Conservation (phyloP, 768 basidiomycete genomes). For the Boletus vermiculosoides region DNA sequence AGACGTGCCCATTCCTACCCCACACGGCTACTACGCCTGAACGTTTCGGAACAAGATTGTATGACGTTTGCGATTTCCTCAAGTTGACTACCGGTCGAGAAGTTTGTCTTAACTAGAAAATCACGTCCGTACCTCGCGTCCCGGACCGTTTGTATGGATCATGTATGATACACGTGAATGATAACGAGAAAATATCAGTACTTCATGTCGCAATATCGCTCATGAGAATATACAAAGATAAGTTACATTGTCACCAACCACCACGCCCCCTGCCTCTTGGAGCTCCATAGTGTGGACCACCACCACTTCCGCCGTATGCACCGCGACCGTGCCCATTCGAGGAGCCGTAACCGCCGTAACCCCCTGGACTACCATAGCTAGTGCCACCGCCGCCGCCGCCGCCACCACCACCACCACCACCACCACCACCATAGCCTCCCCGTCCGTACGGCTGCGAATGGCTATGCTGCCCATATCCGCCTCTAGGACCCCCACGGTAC, state of each 20-base stretch:
- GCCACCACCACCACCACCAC: constrained; percentile 2
- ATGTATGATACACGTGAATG: constrained; percentile 17
- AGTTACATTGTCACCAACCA: constrained; percentile 41
- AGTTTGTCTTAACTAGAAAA: background rate
- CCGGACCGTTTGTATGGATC: constrained; percentile 7
- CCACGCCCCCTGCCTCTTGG: constrained; percentile 52
- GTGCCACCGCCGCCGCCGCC: background rate
- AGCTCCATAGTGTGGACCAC: constrained; percentile 23
- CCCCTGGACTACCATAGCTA: constrained; percentile 11
- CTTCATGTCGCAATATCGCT: constrained; percentile 1
- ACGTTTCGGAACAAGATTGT: background rate
- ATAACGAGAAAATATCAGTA: constrained; percentile 5
- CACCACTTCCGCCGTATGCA: constrained; percentile 38
- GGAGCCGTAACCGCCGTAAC: constrained; percentile 35
- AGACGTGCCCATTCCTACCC: constrained; percentile 26
- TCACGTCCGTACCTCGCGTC: background rate
- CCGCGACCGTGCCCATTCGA: constrained; percentile 35
- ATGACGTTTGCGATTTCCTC: background rate
- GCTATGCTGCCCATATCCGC: constrained; percentile 23
- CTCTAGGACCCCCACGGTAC: constrained; percentile 27
- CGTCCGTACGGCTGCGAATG: constrained; percentile 26
- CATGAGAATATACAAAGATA: constrained; percentile 22
- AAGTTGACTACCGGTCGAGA: background rate
- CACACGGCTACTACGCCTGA: constrained; percentile 29
- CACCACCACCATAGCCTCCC: constrained; percentile 27